Percentiles rank a stretch among this genome's conserved stretches.
Evolutionary conservation across 768 basidiomycete species (phyloP).

Genomic region (Mycena filopes): DNA sequence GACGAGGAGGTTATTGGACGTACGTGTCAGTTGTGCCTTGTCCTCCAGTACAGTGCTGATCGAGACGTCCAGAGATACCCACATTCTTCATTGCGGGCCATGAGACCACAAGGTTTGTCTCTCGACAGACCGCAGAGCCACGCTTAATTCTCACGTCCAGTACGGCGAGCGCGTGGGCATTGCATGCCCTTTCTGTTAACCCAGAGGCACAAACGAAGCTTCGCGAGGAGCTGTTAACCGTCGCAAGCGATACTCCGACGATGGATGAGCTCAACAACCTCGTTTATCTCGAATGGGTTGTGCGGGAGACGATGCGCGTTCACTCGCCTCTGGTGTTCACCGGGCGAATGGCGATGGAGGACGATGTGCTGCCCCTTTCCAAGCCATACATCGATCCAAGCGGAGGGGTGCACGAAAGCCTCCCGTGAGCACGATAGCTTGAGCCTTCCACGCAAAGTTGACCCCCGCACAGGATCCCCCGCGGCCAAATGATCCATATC

Average conservation of each 20-base stretch:
- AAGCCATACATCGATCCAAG: conserved; percentile 56
- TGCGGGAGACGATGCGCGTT: conserved; percentile 68
- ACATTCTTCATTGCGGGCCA: conserved; percentile 54
- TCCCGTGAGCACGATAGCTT: conserved; percentile 39
- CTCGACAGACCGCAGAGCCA: neutral
- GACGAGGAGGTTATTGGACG: conserved; percentile 57
- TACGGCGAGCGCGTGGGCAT: conserved; percentile 48
- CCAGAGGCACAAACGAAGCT: conserved; percentile 54
- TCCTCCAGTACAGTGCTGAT: neutral
- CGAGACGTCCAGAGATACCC: conserved; percentile 44
- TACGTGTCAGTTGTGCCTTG: conserved; percentile 5
- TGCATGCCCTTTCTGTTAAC: conserved; percentile 51
- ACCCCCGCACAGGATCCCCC: conserved; percentile 44
- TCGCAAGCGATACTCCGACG: conserved; percentile 46
- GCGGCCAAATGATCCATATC: conserved; percentile 57
- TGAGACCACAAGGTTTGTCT: conserved; percentile 29
- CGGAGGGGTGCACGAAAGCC: conserved; percentile 51
- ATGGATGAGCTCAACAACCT: conserved; percentile 56
- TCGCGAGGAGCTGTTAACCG: conserved; percentile 53
- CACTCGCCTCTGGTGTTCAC: conserved; percentile 62
- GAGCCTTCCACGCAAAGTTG: neutral
- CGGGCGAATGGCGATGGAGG: conserved; percentile 56
- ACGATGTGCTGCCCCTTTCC: conserved; percentile 63
- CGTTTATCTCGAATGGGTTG: conserved; percentile 58
- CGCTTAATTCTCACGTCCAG: neutral